A percentile compares a stretch with the other conserved stretches of the same genome.
Evolutionary conservation across 2,329 filamentous ascomycete genomes (phyloP).

Genomic region (Pseudogymnoascus pannorum): DNA sequence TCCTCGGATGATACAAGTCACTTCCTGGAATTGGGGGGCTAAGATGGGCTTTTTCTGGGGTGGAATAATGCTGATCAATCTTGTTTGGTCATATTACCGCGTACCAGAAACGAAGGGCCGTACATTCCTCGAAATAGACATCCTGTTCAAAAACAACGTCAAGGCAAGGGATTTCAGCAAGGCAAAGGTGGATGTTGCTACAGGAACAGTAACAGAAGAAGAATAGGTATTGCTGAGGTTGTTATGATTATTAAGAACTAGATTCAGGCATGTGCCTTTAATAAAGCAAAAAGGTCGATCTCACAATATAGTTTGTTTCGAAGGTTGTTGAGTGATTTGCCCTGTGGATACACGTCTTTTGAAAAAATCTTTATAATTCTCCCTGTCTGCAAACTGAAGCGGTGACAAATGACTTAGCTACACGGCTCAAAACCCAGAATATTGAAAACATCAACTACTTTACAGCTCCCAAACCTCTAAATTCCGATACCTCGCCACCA

Average conservation of each 20-base stretch:
- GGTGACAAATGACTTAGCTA: background rate
- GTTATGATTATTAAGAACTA: background rate
- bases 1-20: conserved; percentile 19
- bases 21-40: conserved; percentile 28
- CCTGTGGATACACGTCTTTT: background rate
- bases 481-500: conserved; percentile 27
- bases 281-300: background rate
- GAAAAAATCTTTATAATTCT: background rate
- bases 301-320: background rate
- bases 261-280: background rate
- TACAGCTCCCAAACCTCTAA: conserved; percentile 27
- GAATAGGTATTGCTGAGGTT: background rate
- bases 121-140: conserved; percentile 35
- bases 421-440: background rate
- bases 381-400: background rate
- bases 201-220: background rate
- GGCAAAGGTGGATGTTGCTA: conserved; percentile 25
- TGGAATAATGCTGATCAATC: conserved; percentile 28
- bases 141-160: conserved; percentile 35
- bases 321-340: background rate
- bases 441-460: background rate
- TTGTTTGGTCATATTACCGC: conserved; percentile 37
- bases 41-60: conserved; percentile 37
- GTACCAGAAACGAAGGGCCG: conserved; percentile 37
- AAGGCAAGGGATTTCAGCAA: conserved; percentile 33